Evolutionary conservation across 176 grass and related monocot species (phyloP).

Genomic region (Aegilops tauschii): DNA sequence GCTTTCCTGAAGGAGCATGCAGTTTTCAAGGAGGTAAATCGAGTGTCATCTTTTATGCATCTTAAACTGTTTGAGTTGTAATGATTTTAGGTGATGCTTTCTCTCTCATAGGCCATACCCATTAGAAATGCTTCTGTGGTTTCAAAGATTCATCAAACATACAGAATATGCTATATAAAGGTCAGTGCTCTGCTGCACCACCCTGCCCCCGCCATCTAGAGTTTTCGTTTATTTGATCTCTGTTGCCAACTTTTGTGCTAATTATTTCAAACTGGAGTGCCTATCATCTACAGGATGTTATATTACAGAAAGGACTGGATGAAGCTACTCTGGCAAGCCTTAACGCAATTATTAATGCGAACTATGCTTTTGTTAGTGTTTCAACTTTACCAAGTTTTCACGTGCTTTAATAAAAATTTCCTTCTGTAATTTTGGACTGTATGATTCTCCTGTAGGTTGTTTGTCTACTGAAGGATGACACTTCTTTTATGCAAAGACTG

Average conservation of each 20-base stretch:
- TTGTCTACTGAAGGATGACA: slow-evolving; percentile 76
- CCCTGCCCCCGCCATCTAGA: neutral
- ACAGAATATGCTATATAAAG: slow-evolving; percentile 90
- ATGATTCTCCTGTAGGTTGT: slow-evolving; percentile 54
- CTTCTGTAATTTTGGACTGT: slow-evolving; percentile 6
- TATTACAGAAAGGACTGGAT: slow-evolving; percentile 68
- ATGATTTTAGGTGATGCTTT: slow-evolving; percentile 39
- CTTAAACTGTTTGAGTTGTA: slow-evolving; percentile 18
- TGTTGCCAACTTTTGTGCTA: slow-evolving; percentile 27
- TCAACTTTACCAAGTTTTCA: slow-evolving; percentile 26
- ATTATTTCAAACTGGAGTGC: slow-evolving; percentile 13
- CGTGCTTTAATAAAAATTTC: slow-evolving; percentile 28
- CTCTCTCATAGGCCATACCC: slow-evolving; percentile 51
- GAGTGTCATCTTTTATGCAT: slow-evolving; percentile 29
- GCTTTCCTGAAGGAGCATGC: slow-evolving; percentile 62
- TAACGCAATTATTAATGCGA: slow-evolving; percentile 55
- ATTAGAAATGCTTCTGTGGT: slow-evolving; percentile 69
- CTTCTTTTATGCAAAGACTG: slow-evolving; percentile 77
- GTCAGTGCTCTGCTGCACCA: slow-evolving; percentile 24
- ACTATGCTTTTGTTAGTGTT: slow-evolving; percentile 66
- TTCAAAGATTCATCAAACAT: slow-evolving; percentile 81
- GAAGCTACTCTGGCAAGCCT: slow-evolving; percentile 61
- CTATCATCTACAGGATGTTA: slow-evolving; percentile 71
- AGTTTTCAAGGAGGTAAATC: slow-evolving; percentile 74
- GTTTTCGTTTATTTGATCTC: slow-evolving; percentile 4